These are phyloP conservation scores for Inga oerstediana DNA, from an alignment of 306 rosid genomes.

Conservation along the genomic window DNA sequence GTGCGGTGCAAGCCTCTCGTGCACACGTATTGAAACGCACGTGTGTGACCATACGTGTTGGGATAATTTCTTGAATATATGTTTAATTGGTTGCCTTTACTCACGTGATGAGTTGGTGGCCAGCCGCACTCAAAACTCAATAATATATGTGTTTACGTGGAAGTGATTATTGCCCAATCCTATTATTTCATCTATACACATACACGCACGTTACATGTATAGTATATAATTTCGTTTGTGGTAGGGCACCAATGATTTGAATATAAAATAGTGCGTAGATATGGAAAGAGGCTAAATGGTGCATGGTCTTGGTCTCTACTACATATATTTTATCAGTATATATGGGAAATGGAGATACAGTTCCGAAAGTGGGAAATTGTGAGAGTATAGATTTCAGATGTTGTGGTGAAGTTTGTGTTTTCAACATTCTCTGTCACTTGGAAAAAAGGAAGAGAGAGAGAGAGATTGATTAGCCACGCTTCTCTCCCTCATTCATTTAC, in stretches of 20 bases:
- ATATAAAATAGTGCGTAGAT: background rate
- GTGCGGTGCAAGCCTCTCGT: slow-evolving; percentile 29
- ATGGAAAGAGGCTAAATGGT: background rate
- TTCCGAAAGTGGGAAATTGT: slow-evolving; percentile 48
- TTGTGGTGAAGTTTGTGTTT: slow-evolving; percentile 23
- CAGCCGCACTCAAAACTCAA: slow-evolving; percentile 48
- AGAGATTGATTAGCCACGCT: background rate
- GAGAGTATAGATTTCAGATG: slow-evolving; percentile 33
- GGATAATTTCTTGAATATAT: background rate
- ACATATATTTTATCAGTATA: slow-evolving; percentile 16
- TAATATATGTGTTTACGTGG: slow-evolving; percentile 35
- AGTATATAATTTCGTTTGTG: background rate
- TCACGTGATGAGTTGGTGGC: slow-evolving; percentile 22
- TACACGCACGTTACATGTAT: background rate
- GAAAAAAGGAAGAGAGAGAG: slow-evolving; percentile 45
- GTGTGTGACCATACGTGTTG: slow-evolving; percentile 22
- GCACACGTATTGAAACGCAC: slow-evolving; percentile 34
- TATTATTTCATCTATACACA: background rate
- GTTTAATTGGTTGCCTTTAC: slow-evolving; percentile 7
- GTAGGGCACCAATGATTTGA: background rate
- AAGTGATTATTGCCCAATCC: slow-evolving; percentile 37
- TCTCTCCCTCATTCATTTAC: slow-evolving; percentile 26
- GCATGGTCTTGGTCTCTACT: background rate
- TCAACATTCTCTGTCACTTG: slow-evolving; percentile 51
- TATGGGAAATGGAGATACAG: slow-evolving; percentile 56